Percentiles rank a stretch among this genome's conserved stretches.
Conservation (phyloP, 164 flowering plant genomes). For the Hamamelis virginiana region DNA sequence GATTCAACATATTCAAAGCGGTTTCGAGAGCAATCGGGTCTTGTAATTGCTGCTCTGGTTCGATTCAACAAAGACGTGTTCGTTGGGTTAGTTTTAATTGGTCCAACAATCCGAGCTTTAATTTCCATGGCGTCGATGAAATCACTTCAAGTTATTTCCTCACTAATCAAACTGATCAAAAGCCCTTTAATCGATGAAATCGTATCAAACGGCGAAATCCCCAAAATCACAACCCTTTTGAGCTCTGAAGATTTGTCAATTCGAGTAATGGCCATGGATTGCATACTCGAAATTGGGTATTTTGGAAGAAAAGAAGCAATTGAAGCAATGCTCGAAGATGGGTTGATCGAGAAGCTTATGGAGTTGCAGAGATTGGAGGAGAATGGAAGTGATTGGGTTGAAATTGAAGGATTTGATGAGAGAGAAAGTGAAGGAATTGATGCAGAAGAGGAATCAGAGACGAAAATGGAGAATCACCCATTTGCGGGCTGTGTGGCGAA, state of each 20-base stretch:
- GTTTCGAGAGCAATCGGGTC: constrained; percentile 16
- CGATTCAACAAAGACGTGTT: constrained; percentile 31
- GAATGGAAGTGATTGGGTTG: not conserved
- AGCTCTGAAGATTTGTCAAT: constrained; percentile 12
- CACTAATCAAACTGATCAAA: constrained; percentile 14
- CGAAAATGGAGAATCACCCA: not conserved
- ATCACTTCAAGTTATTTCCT: constrained; percentile 17
- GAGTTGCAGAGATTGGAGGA: constrained; percentile 24
- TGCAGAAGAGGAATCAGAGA: not conserved
- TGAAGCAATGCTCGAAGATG: constrained; percentile 18
- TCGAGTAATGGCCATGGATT: constrained; percentile 14
- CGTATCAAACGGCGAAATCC: constrained; percentile 12
- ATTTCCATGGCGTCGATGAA: constrained; percentile 17
- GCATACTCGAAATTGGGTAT: constrained; percentile 20
- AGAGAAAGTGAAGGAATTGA: not conserved
- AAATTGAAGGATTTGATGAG: not conserved
- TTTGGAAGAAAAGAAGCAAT: constrained; percentile 30
- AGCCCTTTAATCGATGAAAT: constrained; percentile 25
- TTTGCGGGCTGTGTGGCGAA: constrained; percentile 26
- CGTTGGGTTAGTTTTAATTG: constrained; percentile 34
- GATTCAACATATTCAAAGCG: constrained; percentile 7
- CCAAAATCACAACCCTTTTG: constrained; percentile 12
- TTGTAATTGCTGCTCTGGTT: constrained; percentile 15
- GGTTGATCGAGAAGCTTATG: constrained; percentile 26
- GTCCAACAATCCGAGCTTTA: constrained; percentile 16